Base-by-base conservation (phyloP, 2,329 filamentous ascomycete species). In the Aureobasidium uvarum region DNA sequence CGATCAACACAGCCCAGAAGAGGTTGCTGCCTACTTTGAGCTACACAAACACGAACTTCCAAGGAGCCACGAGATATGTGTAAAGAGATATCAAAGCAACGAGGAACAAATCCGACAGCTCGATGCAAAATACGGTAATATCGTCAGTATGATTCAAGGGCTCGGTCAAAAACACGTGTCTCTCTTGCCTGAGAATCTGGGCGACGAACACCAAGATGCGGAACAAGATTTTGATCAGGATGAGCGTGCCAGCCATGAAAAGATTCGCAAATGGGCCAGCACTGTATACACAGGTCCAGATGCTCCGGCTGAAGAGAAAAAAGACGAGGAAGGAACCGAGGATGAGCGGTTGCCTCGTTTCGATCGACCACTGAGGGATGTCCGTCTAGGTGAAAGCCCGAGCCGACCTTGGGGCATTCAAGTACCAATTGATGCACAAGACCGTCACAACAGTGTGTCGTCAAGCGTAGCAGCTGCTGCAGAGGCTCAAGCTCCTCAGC, bases 11-110 rank as follows among this genome's bases (percentile, higher is more conserved):
- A 92, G 92, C 2, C 91, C 94, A 1, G 91, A 96, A 79, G 93
- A 97, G 74, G 89, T 98, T 68, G 94, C 94, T 16, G 86, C 90
- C 72, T 98, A 96, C 76, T 92, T 98, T 73, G 91, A 97, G 76
- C 92, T 88, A 62, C 93, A 97, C 80, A 97, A 97, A 76, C 93
- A 98, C 77, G 90, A 96, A 76, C 85, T 98, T 63, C 94, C 94
- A 11, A 86, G 94, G 71, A 97, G 92, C 75, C 94, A 98, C 77
- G 92, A 96, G 74, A 86, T 97, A 51, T 98, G 94, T 76, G 87
- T 98, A 67, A 88, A 90, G 73, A 86, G 93, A 66, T 96, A 96
- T 74, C 91, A 96, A 77, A 89, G 86, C 76, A 94, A 93, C 72
- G 89, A 94, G 71, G 85, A 90, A 68, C 90, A 93, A 72, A 90